Conservation (phyloP, 106 monocot species). For the Dendrobium nobile region DNA sequence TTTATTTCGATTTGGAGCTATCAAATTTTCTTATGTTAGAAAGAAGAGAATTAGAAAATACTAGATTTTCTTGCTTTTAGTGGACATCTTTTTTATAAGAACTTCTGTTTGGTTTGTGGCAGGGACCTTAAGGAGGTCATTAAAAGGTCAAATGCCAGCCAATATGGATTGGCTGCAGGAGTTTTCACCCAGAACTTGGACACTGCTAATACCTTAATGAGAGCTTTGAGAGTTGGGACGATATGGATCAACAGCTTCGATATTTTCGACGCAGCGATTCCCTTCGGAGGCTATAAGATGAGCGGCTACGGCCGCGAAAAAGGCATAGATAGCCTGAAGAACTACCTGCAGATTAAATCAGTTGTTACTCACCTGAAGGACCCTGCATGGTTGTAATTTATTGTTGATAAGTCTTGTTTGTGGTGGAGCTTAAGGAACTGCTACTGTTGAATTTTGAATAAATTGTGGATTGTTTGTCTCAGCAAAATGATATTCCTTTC, state of each 20-base stretch:
- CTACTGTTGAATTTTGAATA: not conserved
- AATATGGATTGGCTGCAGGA: slow-evolving; percentile 77
- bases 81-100: not conserved
- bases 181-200: slow-evolving; percentile 75
- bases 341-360: slow-evolving; percentile 77
- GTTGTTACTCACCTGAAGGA: slow-evolving; percentile 70
- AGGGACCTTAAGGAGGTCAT: slow-evolving; percentile 91
- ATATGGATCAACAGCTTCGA: slow-evolving; percentile 90
- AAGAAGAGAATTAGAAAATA: too few relatives aligned
- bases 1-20: not conserved
- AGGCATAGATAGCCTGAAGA: slow-evolving; percentile 80
- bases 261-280: slow-evolving; percentile 79
- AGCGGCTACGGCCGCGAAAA: slow-evolving; percentile 88
- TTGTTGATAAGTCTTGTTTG: not conserved
- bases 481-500: not conserved
- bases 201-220: slow-evolving; percentile 70
- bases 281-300: slow-evolving; percentile 96
- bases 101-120: slow-evolving; percentile 1
- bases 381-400: slow-evolving; percentile 65
- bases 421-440: not conserved
- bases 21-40: not conserved
- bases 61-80: not conserved
- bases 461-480: not conserved
- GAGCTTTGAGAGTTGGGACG: slow-evolving; percentile 57
- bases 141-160: slow-evolving; percentile 46